Evolutionary conservation across 2,329 filamentous ascomycete species (phyloP).

Genomic region (Talaromyces marneffei): DNA sequence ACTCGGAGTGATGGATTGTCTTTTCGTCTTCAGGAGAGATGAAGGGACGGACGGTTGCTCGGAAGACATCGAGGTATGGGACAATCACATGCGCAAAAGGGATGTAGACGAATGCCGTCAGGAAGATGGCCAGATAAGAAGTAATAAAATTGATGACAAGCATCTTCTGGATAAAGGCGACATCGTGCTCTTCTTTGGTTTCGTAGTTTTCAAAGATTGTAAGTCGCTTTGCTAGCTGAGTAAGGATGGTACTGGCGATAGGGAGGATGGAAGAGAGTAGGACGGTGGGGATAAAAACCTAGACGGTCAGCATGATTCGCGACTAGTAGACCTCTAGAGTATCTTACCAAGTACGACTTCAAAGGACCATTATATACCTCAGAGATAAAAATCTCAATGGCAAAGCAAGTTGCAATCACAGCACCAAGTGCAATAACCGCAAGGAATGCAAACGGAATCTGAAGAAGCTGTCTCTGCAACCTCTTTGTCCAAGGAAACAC

Average conservation of each 20-base stretch:
- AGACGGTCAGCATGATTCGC: conserved; percentile 5
- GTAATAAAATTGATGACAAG: conserved; percentile 99
- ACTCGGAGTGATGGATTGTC: conserved; percentile 48
- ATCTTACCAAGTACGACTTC: conserved; percentile 74
- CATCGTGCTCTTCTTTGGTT: conserved; percentile 74
- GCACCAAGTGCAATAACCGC: conserved; percentile 69
- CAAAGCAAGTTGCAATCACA: conserved; percentile 86
- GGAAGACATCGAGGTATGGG: conserved; percentile 84
- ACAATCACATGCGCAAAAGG: conserved; percentile 83
- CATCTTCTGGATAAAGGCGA: conserved; percentile 82
- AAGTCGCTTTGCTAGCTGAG: conserved; percentile 67
- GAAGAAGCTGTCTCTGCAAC: conserved; percentile 74
- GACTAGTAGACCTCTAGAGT: too few species aligned
- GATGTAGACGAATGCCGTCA: conserved; percentile 92
- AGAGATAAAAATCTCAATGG: conserved; percentile 93
- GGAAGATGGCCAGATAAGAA: conserved; percentile 81
- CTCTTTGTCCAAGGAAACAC: conserved; percentile 73
- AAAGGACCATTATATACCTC: conserved; percentile 90
- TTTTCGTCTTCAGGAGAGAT: conserved; percentile 69
- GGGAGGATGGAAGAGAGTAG: conserved; percentile 77
- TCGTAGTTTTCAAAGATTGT: conserved; percentile 91
- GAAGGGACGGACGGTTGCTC: conserved; percentile 67
- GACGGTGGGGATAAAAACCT: conserved; percentile 84
- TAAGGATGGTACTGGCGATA: conserved; percentile 74
- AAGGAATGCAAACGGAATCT: conserved; percentile 79